These are phyloP conservation scores for Aureobasidium sp. DNA, from an alignment of 2,329 filamentous ascomycete genomes.

Conservation along the genomic window DNA sequence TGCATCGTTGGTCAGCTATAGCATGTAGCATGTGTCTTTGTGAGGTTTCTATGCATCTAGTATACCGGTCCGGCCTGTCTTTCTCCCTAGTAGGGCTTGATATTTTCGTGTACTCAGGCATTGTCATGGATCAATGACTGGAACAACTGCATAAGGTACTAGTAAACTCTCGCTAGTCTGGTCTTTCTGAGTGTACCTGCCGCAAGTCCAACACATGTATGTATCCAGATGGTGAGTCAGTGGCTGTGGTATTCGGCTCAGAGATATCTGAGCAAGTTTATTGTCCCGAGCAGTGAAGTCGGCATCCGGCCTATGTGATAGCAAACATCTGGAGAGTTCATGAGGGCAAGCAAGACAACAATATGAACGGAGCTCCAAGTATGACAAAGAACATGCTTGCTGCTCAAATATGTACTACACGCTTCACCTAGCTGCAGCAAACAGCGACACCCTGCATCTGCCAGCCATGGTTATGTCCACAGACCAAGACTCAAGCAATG, in stretches of 20 bases:
- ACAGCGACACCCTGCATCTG: background rate
- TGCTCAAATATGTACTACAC: background rate
- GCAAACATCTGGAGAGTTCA: background rate
- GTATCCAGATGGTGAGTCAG: background rate
- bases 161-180: background rate
- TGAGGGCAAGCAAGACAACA: no score
- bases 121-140: background rate
- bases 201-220: background rate
- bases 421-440: background rate
- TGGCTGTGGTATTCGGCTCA: background rate
- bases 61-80: no score
- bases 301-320: background rate
- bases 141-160: background rate
- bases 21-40: background rate
- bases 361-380: background rate
- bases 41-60: no score
- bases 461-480: background rate
- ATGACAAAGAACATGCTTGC: background rate
- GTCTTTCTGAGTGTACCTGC: background rate
- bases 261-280: background rate
- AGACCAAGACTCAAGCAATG: no score
- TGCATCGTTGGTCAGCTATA: background rate
- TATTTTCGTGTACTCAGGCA: no score
- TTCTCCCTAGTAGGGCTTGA: no score
- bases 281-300: background rate